A percentile compares a stretch with the other conserved stretches of the same genome.
Conservation (phyloP, 129 eudicot genomes). For the Scalesia atractyloides region DNA sequence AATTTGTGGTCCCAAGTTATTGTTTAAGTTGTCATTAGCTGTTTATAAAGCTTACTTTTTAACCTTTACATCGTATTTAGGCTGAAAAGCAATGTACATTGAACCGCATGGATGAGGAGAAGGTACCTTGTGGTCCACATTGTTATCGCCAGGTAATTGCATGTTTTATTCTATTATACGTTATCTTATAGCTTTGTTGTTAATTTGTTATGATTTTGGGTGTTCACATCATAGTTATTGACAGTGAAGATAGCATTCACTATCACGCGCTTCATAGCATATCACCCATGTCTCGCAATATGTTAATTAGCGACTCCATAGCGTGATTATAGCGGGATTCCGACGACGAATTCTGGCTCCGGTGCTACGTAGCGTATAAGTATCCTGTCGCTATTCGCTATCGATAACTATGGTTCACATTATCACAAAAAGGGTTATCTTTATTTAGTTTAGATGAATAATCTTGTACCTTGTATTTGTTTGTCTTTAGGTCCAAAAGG, state of each 20-base stretch:
- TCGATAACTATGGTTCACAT: too few species aligned
- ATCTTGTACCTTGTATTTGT: slow-evolving; percentile 11
- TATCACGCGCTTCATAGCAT: too few species aligned
- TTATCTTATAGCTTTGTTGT: not conserved
- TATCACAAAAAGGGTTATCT: slow-evolving; percentile 9
- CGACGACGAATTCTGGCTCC: too few species aligned
- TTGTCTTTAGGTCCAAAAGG: slow-evolving; percentile 43
- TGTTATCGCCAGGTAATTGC: slow-evolving; percentile 76
- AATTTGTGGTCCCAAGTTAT: too few species aligned
- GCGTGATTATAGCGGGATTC: too few species aligned
- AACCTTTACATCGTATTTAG: slow-evolving; percentile 35
- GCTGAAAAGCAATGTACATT: slow-evolving; percentile 73
- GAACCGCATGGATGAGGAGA: slow-evolving; percentile 63
- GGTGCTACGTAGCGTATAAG: too few species aligned
- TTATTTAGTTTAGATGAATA: too few species aligned
- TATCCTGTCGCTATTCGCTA: too few species aligned
- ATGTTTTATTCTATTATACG: not conserved
- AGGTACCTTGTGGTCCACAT: slow-evolving; percentile 70
- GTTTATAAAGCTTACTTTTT: too few species aligned
- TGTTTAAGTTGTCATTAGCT: too few species aligned
- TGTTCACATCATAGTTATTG: not conserved
- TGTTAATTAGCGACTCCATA: not conserved
- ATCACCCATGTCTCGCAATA: too few species aligned
- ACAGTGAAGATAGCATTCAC: not conserved
- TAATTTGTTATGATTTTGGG: not conserved